These are phyloP conservation scores for Erucastrum elatum DNA, from an alignment of 345 rosid genomes.

Conservation along the genomic window DNA sequence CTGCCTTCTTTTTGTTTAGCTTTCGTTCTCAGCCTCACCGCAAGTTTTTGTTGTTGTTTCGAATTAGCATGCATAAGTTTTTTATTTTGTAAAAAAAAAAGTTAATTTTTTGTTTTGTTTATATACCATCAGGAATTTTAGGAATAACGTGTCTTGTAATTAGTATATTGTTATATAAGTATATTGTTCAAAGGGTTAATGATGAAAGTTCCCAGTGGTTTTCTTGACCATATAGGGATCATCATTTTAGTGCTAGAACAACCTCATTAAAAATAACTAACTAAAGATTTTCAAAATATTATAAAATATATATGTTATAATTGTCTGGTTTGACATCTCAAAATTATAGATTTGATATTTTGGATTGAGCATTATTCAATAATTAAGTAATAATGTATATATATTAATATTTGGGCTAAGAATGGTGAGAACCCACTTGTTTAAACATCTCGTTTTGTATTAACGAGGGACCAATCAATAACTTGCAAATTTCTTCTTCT, in stretches of 20 bases:
- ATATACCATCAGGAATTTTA: neutral
- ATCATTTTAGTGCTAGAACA: neutral
- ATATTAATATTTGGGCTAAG: neutral
- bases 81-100: neutral
- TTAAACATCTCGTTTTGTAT: neutral
- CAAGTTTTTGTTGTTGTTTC: neutral
- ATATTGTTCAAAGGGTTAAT: conserved; percentile 3
- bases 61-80: neutral
- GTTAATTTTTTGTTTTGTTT: neutral
- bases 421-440: neutral
- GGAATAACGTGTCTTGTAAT: neutral
- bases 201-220: conserved; percentile 12
- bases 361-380: neutral
- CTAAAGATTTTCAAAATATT: neutral
- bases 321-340: neutral
- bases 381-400: too few species aligned
- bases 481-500: neutral
- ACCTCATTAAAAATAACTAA: neutral
- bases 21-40: neutral
- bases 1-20: neutral
- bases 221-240: conserved; percentile 1
- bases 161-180: too few species aligned
- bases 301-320: too few species aligned
- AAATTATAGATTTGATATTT: too few species aligned
- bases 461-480: neutral